Evolutionary conservation across 164 flowering plant species (phyloP), one percentile per base, ranked within the genome.

Genomic region (Protea cynaroides): DNA sequence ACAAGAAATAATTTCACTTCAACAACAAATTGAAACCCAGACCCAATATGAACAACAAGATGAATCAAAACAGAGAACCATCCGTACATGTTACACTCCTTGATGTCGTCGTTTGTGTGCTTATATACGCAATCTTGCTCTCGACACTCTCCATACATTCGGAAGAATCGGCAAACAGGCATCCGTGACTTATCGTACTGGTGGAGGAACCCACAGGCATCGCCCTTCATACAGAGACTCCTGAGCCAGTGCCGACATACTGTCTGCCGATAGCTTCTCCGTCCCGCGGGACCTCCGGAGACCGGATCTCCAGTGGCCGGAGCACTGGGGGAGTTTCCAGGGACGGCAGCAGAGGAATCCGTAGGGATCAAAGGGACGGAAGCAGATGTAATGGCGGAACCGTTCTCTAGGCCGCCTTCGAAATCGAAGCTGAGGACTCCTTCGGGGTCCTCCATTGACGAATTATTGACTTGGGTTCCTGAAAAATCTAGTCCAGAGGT

Each of bases 181-280:
- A 95, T 95, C 44, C 99, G 74, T 4, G 97, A 63, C 79, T 95
- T 95, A 62, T 95, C 99, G 47, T 86, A 95, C 83, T 95, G 99
- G 74, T 95, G 99, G 5, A 95, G 79, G 69, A 95, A 95, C 11
- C 99, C 99, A 73, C 99, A 95, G 66, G 96, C 97, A 19, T 95
- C 99, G 5, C 99, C 99, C 71, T 95, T 95, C 97, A 95, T 95
- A 61, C 99, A 95, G 21, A 95, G 86, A 46, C 97, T 81, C 17
- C 97, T 84, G 1, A 95, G 86, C 99, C 97, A 95, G 78, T 95
- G 99, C 65, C 99, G 83, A 71, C 99, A 95, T 11, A 95, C 99
- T 11, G 97, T 95, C 84, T 95, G 96, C 68, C 99, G 78, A 78
- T 82, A 95, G 75, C 99, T 95, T 64, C 92, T 69, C 59, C 92